Evolutionary conservation across 1,139 yeast genomes (phyloP), one percentile per base, ranked within the genome.

Genomic region (Saccharomyces hybrid): DNA sequence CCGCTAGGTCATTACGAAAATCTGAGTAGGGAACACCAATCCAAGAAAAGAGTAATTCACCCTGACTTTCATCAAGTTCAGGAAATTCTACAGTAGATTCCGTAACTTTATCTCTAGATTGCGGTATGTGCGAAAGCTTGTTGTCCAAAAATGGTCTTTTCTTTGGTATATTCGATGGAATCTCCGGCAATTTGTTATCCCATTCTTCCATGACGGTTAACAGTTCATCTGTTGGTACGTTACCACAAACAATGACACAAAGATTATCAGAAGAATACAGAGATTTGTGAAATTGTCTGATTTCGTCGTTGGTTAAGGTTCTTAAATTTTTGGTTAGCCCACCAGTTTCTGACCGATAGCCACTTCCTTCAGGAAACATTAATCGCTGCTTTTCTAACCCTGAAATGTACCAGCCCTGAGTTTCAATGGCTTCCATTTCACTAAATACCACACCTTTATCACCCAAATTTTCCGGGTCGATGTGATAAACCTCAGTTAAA

Each of bases 391-490:
- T 73, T 55, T 80, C 81, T 59, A 84, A 72, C 61, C 78, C 78
- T n/a, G 88, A 72, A 29, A 88, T 73, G 59, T 84, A 86, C 81
- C 85, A 84, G n/a, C 91, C 79, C 59, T 85, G 88, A 62, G 82
- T 81, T 68, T 90, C 96, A 54, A 87, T 84, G 16, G 91, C 98
- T 67, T 90, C 97, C 98, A 95, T 95, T 72, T 95, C 99, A 56
- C 95, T 86, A 68, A 87, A 95, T 3, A 95, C 99, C 44, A 95
- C 99, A 59, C 99, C 99, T 66, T 89, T 89, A 64, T 95, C 99
- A 59, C 85, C 84, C 32, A 66, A 55, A 27, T 89, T 96, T 14
- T 82, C 78, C 1, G 96, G 96, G 66, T 93, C 98, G 53, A 93
- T 80, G 68, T 95, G 98, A 68, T 89, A 89, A 5, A 95, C 99